Evolutionary conservation across 257 asterid species (phyloP).

Genomic region (Solanum etuberosum): DNA sequence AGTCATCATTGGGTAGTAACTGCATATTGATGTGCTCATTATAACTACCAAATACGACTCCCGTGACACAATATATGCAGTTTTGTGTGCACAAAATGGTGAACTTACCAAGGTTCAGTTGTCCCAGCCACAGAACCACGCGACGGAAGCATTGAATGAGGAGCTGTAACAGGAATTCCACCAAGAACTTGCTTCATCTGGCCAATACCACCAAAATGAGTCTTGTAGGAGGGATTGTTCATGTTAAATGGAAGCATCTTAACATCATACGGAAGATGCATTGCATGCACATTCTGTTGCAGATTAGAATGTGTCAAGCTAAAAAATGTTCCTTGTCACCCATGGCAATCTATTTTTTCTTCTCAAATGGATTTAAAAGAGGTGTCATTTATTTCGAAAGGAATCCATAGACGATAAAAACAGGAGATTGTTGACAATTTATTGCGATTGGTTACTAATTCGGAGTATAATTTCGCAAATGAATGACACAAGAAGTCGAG

Average conservation of each 20-base stretch:
- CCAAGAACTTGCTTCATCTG: conserved; percentile 41
- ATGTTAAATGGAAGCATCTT: conserved; percentile 22
- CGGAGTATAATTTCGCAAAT: not conserved
- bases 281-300: conserved; percentile 16
- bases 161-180: conserved; percentile 30
- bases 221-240: conserved; percentile 19
- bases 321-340: not conserved
- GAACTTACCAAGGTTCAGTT: conserved; percentile 43
- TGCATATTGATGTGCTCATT: not conserved
- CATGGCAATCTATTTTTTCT: not conserved
- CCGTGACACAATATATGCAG: not conserved
- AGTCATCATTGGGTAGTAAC: not conserved
- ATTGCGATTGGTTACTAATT: not conserved
- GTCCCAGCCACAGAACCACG: conserved; percentile 26
- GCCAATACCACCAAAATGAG: conserved; percentile 21
- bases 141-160: conserved; percentile 19
- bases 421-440: not conserved
- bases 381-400: not conserved
- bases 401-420: not conserved
- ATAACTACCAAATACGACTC: not conserved
- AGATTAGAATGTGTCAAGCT: conserved; percentile 6
- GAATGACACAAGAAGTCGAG: not conserved
- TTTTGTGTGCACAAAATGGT: not conserved
- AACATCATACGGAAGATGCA: conserved; percentile 9
- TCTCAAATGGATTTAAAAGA: not conserved